phyloP scores from a whole-genome alignment of 2,329 filamentous ascomycete genomes.

The Beauveria asiatica region DNA sequence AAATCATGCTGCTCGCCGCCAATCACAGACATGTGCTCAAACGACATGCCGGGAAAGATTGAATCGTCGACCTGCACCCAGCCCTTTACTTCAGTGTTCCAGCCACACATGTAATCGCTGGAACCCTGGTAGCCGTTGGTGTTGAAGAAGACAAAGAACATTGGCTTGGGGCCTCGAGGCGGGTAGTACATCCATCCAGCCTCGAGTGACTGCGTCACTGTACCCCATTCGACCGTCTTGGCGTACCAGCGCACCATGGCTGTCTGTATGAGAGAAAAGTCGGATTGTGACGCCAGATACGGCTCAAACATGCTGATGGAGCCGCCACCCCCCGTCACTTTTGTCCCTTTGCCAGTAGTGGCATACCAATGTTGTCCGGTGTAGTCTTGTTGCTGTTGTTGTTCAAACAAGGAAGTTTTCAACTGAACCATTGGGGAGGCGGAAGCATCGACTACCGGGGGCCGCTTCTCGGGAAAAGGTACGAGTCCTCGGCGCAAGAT shows the following conservation, averaged over 20 bases:
- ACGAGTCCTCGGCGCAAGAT: conserved; percentile 12
- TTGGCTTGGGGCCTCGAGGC: conserved; percentile 7
- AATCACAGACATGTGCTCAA: conserved; percentile 12
- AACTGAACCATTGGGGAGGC: neutral
- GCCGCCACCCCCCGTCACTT: conserved; percentile 14
- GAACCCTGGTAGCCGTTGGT: conserved; percentile 13
- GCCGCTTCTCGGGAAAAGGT: conserved; percentile 11
- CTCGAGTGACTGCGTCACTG: conserved; percentile 15
- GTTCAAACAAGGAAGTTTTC: neutral
- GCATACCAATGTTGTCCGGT: conserved; percentile 17
- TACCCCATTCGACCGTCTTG: conserved; percentile 7
- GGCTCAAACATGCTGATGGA: conserved; percentile 14
- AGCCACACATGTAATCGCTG: conserved; percentile 15
- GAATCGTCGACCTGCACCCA: conserved; percentile 16
- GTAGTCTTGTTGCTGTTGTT: neutral
- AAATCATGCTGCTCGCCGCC: conserved; percentile 14
- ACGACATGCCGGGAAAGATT: conserved; percentile 15
- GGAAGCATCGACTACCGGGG: neutral
- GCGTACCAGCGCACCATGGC: conserved; percentile 14
- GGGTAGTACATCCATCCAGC: conserved; percentile 18
- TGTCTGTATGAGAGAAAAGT: conserved; percentile 17
- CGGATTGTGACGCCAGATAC: conserved; percentile 10
- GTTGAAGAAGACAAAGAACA: conserved; percentile 17
- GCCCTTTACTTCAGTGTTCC: conserved; percentile 15
- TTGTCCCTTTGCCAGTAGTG: conserved; percentile 9